Evolutionary conservation across 768 basidiomycete genomes (phyloP), one percentile per base, ranked within the genome.

Genomic region (Exidia glandulosa): DNA sequence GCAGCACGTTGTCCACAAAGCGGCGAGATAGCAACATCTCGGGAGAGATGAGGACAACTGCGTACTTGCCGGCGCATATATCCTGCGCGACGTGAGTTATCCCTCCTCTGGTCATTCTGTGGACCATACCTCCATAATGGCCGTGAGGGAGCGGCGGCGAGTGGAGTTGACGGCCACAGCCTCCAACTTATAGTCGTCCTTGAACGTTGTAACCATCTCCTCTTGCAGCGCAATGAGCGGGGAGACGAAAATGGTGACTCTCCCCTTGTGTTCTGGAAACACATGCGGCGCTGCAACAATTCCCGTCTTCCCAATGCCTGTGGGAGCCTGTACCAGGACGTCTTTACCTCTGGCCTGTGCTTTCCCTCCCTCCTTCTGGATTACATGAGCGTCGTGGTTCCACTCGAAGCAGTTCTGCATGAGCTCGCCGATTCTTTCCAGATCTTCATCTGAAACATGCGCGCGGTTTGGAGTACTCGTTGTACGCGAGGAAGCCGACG

Each of bases 211-310:
- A 0, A 73, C 73, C 67, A 69, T 68, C 57, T 77, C 74, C 0
- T 75, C 71, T 23, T 77, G 74, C 1, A 77, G 69, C 0, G 72
- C 70, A 1, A 76, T 64, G 2, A 77, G 61, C 2, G 76, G 76
- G 3, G 73, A 75, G 0, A 77, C 67, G 65, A 77, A 66, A 2
- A 78, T 60, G 0, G 74, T 75, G 0, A 74, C 66, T 58, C 67
- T 70, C 2, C 69, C 71, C 33, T 69, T 63, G 23, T 62, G 66
- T 6, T 19, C 57, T 2, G 63, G 62, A 27, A 67, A 70, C 0
- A 69, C 57, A 60, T 76, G 72, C 3, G 75, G 76, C 0, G 71
- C 76, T 14, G 76, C 75, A 2, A 71, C 75, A 29, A 77, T 66
- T 0, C 65, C 66, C 0, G 76, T 77, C 62, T 77, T 76, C 0